phyloP scores from a whole-genome alignment of 208 protist genomes.

The Naegleria gruberi region DNA sequence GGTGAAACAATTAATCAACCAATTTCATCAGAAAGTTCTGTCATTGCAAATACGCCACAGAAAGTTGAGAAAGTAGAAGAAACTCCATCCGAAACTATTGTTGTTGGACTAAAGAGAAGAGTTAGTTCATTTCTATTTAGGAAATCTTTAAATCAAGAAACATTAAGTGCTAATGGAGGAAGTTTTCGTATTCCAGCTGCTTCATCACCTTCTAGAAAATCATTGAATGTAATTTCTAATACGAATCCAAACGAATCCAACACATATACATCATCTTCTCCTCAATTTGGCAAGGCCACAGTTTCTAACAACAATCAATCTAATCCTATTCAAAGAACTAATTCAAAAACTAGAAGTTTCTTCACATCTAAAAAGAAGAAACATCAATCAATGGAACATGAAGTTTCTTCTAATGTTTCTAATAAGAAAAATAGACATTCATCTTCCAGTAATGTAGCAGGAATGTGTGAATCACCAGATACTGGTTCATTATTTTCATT shows the following conservation, averaged over 20 bases:
- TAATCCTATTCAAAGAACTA: not conserved
- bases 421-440: not conserved
- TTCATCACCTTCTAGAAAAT: not conserved
- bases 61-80: not conserved
- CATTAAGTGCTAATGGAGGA: not conserved
- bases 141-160: not conserved
- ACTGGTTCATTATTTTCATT: not conserved
- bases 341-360: not conserved
- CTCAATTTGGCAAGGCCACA: not conserved
- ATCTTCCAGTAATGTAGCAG: not conserved
- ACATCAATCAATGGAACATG: not conserved
- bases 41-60: no score
- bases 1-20: no score
- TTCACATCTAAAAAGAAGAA: not conserved
- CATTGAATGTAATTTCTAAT: not conserved
- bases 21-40: no score
- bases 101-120: not conserved
- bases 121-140: not conserved
- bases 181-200: not conserved
- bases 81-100: not conserved
- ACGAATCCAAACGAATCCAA: no score
- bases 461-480: not conserved
- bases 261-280: not conserved
- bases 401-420: not conserved
- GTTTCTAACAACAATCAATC: not conserved